Percentiles rank a stretch among this genome's conserved stretches.
Evolutionary conservation across 106 monocot genomes (phyloP).

Genomic region (Dendrobium chrysotoxum): DNA sequence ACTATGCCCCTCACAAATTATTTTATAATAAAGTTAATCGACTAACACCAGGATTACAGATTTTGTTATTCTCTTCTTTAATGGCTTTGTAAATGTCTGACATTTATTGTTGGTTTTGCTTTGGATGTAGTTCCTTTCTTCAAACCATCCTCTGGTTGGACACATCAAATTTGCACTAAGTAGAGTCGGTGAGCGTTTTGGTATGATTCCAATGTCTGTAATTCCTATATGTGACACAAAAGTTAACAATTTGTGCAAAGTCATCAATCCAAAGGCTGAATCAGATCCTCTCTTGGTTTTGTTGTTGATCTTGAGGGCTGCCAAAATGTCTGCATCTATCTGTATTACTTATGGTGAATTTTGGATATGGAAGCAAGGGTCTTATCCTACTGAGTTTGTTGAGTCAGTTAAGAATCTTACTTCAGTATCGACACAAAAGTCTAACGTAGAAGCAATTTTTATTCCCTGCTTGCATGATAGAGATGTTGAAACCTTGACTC

Average conservation of each 20-base stretch:
- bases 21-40: background rate
- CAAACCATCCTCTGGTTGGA: conserved; percentile 68
- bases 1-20: background rate
- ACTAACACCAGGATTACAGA: background rate
- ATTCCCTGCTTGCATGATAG: conserved; percentile 49
- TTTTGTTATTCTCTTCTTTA: background rate
- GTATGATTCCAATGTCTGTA: conserved; percentile 58
- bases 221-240: conserved; percentile 71
- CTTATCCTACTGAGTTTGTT: conserved; percentile 33
- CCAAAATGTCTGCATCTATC: conserved; percentile 37
- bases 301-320: conserved; percentile 55
- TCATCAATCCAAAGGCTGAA: conserved; percentile 53
- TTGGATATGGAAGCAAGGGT: conserved; percentile 40
- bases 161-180: conserved; percentile 60
- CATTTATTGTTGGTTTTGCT: conserved; percentile 15
- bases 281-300: conserved; percentile 51
- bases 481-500: conserved; percentile 28
- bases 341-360: conserved; percentile 27
- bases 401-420: conserved; percentile 18
- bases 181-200: conserved; percentile 34
- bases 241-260: conserved; percentile 63
- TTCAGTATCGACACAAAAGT: conserved; percentile 8
- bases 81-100: background rate
- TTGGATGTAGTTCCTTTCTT: conserved; percentile 52
- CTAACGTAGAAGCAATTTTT: conserved; percentile 35